These are phyloP conservation scores for Orychophragmus violaceus DNA, from an alignment of 345 rosid genomes.

Conservation along the genomic window DNA sequence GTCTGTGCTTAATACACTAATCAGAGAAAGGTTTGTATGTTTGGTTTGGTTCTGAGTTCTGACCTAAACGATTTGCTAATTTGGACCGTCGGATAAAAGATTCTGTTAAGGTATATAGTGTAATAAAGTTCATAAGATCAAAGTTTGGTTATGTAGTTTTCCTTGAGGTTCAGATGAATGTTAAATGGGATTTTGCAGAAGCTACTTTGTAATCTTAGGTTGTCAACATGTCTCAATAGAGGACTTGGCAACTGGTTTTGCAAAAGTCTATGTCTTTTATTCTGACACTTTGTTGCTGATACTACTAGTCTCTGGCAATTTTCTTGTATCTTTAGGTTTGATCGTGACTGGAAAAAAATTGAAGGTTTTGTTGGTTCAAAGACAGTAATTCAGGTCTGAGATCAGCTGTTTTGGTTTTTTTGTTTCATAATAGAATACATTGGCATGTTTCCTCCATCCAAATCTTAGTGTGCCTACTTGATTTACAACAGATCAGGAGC, in stretches of 20 bases:
- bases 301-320: background rate
- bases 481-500: conserved; percentile 60
- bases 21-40: background rate
- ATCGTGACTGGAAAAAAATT: conserved; percentile 90
- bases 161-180: background rate
- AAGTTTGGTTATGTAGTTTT: background rate
- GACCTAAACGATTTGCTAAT: background rate
- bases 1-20: background rate
- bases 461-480: background rate
- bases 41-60: background rate
- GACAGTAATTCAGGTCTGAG: conserved; percentile 78
- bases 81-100: background rate
- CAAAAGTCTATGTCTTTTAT: background rate
- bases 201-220: background rate
- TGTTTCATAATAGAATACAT: background rate
- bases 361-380: conserved; percentile 87
- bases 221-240: background rate
- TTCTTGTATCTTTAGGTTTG: conserved; percentile 45
- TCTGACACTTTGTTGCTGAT: conserved; percentile 3
- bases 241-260: background rate
- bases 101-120: background rate
- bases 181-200: background rate
- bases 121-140: background rate
- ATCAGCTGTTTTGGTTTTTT: background rate
- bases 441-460: background rate